Evolutionary conservation across 805 yeast genomes (phyloP), one percentile per base, ranked within the genome.

Genomic region (Ogataea ramenticola): DNA sequence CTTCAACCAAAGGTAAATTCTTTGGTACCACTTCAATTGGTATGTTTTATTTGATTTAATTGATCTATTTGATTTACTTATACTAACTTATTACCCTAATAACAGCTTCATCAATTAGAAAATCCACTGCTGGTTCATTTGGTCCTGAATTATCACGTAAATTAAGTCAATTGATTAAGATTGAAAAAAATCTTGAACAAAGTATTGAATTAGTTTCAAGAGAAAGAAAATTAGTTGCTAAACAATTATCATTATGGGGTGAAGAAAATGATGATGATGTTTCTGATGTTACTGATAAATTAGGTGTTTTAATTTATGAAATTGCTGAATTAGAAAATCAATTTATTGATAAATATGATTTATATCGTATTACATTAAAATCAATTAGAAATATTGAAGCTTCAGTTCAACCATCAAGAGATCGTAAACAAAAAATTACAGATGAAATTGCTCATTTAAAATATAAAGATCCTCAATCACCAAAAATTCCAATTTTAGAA

Each of bases 271-370:
- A 91, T 65, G 98, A 91, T 60, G 99, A 91, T 60, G 96, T 91
- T 45, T 81, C 93, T 49, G 98, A 91, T 67, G 89, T 91, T 52
- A 91, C 98, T 55, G 99, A 91, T 71, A 90, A 93, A 71, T 79
- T 91, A 65, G 98, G 98, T 64, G 97, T 91, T 44, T 75, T 91
- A 53, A 80, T 93, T 61, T 91, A 82, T 72, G 98, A 91, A 75
- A 79, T 93, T 63, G 97, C 96, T 69, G 98, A 91, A 76, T 80
- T 93, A 61, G 98, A 91, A 75, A 98, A 93, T 71, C 96, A 88
- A 68, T 90, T 87, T 77, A 88, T 91, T 63, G 99, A 93, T 77
- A 88, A 88, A 74, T 93, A 93, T 72, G 99, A 91, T 68, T 95
- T 89, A 72, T 93, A 93, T 82, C 82, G 98, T 72, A 80, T 93